Conservation (phyloP, 805 yeast species). For the Cyberlindnera saturnus region DNA sequence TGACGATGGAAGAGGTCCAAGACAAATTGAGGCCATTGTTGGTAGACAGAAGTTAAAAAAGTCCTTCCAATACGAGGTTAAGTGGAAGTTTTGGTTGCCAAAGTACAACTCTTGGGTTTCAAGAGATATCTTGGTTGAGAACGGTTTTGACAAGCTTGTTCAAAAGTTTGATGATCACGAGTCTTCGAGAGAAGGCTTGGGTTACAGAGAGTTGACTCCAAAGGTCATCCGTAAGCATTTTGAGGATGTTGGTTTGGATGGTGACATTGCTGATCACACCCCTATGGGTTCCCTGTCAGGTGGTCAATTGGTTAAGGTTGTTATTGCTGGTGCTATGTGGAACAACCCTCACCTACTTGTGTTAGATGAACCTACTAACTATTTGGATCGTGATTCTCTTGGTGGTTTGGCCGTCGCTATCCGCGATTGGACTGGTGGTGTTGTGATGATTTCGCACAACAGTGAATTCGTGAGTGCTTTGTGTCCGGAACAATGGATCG, state of each 20-base stretch:
- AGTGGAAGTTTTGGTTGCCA: conserved; percentile 91
- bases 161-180: conserved; percentile 98
- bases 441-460: conserved; percentile 96
- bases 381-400: conserved; percentile 93
- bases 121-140: conserved; percentile 69
- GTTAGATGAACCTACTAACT: conserved; percentile 96
- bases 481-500: conserved; percentile 98
- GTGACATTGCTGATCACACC: conserved; percentile 97
- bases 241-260: conserved; percentile 95
- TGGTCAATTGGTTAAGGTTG: conserved; percentile 97
- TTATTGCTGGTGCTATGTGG: conserved; percentile 99
- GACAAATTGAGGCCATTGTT: conserved; percentile 88
- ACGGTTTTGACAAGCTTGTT: conserved; percentile 85
- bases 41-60: conserved; percentile 97
- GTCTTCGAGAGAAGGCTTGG: conserved; percentile 98
- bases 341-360: conserved; percentile 96
- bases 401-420: conserved; percentile 98
- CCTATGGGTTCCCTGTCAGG: conserved; percentile 96
- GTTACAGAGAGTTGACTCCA: conserved; percentile 91
- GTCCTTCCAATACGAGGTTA: conserved; percentile 93
- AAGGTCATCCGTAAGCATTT: conserved; percentile 92
- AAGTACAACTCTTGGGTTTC: conserved; percentile 92
- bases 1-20: conserved; percentile 82
- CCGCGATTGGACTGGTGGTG: conserved; percentile 98
- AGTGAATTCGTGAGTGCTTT: conserved; percentile 94